Evolutionary conservation across 306 rosid species (phyloP), one percentile per base, ranked within the genome.

Genomic region (Prosopis cineraria): DNA sequence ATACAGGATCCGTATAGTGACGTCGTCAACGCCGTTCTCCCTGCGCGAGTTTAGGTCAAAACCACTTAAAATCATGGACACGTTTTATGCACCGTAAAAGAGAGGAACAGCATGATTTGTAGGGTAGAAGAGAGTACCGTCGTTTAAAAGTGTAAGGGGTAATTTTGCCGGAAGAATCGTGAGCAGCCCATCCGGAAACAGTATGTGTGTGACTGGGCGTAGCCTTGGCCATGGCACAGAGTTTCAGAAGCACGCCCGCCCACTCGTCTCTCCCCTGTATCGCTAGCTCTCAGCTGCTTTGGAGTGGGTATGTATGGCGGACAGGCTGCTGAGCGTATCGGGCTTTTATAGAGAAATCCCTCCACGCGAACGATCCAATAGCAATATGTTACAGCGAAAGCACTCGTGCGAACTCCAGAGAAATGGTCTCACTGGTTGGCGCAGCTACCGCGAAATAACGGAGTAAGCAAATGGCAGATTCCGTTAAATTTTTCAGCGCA

Each of bases 141-240:
- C 90, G 74, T 87, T 90, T 93, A 81, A 92, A 92, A 47, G 85
- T 83, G 85, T 63, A 84, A 22, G 95, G 93, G 37, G 83, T 76
- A 39, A 92, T 76, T 78, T 81, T 78, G 86, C 89, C 97, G 5
- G 97, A 88, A 63, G 97, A 65, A 86, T 92, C 93, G 24, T 79
- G 89, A 45, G 97, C 97, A 66, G 97, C 97, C 97, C 97, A 92
- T 2, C 97, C 97, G 34, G 89, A 84, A 7, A 92, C 97, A 4
- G 72, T 84, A 7, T 84, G 86, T 41, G 91, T 87, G 87, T 92
- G 97, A 44, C 90, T 92, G 0, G 89, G 87, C 52, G 97, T 92
- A 7, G 86, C 82, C 68, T 82, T 79, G 34, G 93, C 86, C 95
- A 92, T 91, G 2, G 20, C 17, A 3, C 10, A 8, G 4, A n/a